A percentile compares a stretch with the other conserved stretches of the same genome.
Evolutionary conservation across 306 rosid genomes (phyloP).

Genomic region (Rosa rugosa): DNA sequence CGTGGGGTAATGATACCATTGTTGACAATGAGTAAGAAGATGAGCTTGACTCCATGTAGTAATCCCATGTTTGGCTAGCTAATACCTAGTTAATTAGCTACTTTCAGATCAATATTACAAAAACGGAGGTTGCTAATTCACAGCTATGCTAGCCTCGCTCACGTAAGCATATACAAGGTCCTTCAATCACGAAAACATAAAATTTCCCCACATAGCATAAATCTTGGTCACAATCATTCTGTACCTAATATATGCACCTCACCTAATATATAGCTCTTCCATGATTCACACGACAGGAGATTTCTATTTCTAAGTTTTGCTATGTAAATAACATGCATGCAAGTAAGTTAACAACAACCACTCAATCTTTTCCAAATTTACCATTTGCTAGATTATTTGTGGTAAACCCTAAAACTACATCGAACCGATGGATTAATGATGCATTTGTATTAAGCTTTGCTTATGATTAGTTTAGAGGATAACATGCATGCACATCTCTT

Average conservation of each 20-base stretch:
- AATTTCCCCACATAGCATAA: constrained; percentile 22
- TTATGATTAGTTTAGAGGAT: not conserved
- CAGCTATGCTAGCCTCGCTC: constrained; percentile 5
- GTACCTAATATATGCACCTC: constrained; percentile 12
- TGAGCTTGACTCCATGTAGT: constrained; percentile 51
- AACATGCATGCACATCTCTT: constrained; percentile 6
- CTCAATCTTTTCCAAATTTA: not conserved
- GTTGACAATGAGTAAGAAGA: constrained; percentile 47
- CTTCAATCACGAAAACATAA: constrained; percentile 74
- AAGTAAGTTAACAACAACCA: constrained; percentile 4
- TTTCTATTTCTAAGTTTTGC: not conserved
- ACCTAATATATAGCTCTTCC: not conserved
- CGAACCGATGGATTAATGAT: not conserved
- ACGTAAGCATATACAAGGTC: constrained; percentile 35
- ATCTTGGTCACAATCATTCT: constrained; percentile 36
- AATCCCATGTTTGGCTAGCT: constrained; percentile 17
- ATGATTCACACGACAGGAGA: not conserved
- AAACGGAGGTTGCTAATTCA: not conserved
- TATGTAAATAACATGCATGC: not conserved
- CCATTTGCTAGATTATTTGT: not conserved
- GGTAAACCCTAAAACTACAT: not conserved
- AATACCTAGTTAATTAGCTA: not conserved
- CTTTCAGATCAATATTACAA: not conserved
- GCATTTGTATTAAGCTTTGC: not conserved
- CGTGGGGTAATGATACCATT: constrained; percentile 52